Evolutionary conservation across 805 yeast species (phyloP), one percentile per base, ranked within the genome.

Genomic region (Metschnikowia colocasiae): DNA sequence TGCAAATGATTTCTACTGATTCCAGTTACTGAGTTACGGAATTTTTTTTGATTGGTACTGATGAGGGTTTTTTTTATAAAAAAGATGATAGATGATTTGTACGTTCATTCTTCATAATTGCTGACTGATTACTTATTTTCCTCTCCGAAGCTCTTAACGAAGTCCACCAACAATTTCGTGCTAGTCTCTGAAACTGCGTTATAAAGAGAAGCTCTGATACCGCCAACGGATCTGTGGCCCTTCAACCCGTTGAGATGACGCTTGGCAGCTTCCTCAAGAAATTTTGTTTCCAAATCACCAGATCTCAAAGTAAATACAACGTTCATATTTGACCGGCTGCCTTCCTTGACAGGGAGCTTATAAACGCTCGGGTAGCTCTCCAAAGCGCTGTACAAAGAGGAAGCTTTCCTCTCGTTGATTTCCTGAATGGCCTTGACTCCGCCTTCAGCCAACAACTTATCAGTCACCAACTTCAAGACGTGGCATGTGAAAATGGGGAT

Each of bases 181-280:
- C 87, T 80, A 19, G 76, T 74, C 40, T 80, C 69, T 4, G 82
- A 65, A 44, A 94, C 86, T 13, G 98, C 97, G 61, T 94, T 92
- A 67, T 92, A 91, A 46, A 90, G 72, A 12, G 97, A 90, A 13
- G 95, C 91, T 67, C 99, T 83, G 68, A 94, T 85, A 26, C 99
- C 99, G 43, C 98, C 98, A 37, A 92, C 98, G 3, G 96, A 88
- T 65, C 98, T 81, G 68, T 92, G 98, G 35, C 99, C 98, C 69
- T 90, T 87, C 60, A 92, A 76, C 6, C 97, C 98, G 4, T 82
- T 71, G 52, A 94, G 74, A 1, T 79, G 76, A 47, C 55, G 61
- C 23, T 65, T 78, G 20, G 72, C 76, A 3, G 97, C 96, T 40
- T 75, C 82, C 51, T 79, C 71, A 51, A 92, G 60, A 68, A 94